Base-by-base conservation (phyloP, 495 filamentous ascomycete genomes). In the Tuber aestivum region DNA sequence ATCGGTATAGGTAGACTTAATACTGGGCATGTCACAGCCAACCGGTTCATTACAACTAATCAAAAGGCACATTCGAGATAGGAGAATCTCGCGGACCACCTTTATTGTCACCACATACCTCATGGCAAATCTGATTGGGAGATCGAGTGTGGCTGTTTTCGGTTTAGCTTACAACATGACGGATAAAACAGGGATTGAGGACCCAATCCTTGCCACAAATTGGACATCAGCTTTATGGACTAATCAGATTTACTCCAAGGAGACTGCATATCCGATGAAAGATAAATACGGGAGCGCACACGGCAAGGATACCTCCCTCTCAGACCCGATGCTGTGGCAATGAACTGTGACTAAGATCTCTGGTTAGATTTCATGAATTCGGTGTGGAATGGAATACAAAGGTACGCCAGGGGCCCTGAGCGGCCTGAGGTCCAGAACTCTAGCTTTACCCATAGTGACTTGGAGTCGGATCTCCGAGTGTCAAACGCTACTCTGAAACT, bases 221-320 rank as follows among this genome's bases (percentile, higher is more conserved):
- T 56, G 50, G 50, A 56, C 7, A 56, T 56, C 23, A 12, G 50
- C 50, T 12, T 4, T 0, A 12, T 56, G 50, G 50, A 12, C 50
- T 27, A 27, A 9, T 12, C 6, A 12, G 4, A 14, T 4, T 14
- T 56, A 3, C 10, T 1, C 8, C 9, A 0, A 56, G 1, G 45
- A 44, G 18, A 5, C 0, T 0, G 0, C 0, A 21, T 9, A 6
- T 21, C 45, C 2, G 2, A n/a, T n/a, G 0, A 7, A 6, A 7
- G 41, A 44, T 14, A 16, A 44, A 48, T 8, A 23, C 23, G 5
- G 8, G 45, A 48, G 3, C 9, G n/a, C 1, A 27, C 23, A 56
- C 14, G n/a, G 50, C 4, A 56, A 56, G 50, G n/a, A 56, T 23
- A 23, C 50, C 50, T 1, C 9, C 0, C 50, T 18, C 50, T 9